Evolutionary conservation across 179 eudicot genomes (phyloP).

Genomic region (Beta corolliflora): DNA sequence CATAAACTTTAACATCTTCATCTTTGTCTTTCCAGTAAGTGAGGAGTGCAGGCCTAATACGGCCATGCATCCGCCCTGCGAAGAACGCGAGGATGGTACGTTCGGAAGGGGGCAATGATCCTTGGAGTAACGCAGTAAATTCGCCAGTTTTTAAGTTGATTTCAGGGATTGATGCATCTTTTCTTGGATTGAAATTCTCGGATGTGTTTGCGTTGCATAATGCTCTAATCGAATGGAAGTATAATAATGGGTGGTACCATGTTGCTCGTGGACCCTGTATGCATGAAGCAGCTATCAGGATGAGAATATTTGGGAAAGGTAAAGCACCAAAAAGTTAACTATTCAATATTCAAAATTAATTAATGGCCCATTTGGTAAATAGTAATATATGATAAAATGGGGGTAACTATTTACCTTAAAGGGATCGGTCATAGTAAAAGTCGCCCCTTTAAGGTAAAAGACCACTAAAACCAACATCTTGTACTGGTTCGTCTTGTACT

Average conservation of each 20-base stretch:
- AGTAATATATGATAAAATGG: too few species aligned
- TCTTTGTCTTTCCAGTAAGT: constrained; percentile 61
- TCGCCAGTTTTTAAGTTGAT: constrained; percentile 53
- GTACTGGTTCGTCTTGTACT: too few species aligned
- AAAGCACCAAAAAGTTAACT: background rate
- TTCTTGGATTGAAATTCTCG: constrained; percentile 64
- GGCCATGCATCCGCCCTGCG: constrained; percentile 72
- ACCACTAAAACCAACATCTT: too few species aligned
- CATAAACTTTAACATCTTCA: constrained; percentile 41
- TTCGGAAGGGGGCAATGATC: constrained; percentile 42
- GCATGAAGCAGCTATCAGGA: background rate
- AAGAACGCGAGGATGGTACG: constrained; percentile 58
- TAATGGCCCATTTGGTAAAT: background rate
- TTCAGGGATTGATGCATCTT: constrained; percentile 68
- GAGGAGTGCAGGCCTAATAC: constrained; percentile 53
- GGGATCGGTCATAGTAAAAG: too few species aligned
- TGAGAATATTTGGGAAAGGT: background rate
- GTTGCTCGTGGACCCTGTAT: constrained; percentile 73
- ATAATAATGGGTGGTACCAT: constrained; percentile 47
- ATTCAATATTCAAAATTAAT: background rate
- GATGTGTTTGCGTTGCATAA: constrained; percentile 78
- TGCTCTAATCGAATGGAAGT: constrained; percentile 63
- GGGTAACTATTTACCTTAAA: too few species aligned
- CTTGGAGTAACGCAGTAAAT: constrained; percentile 34
- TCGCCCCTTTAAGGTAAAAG: too few species aligned